These are phyloP conservation scores for Geotrichum klebahnii DNA, from an alignment of 1,139 yeast genomes.

Conservation along the genomic window DNA sequence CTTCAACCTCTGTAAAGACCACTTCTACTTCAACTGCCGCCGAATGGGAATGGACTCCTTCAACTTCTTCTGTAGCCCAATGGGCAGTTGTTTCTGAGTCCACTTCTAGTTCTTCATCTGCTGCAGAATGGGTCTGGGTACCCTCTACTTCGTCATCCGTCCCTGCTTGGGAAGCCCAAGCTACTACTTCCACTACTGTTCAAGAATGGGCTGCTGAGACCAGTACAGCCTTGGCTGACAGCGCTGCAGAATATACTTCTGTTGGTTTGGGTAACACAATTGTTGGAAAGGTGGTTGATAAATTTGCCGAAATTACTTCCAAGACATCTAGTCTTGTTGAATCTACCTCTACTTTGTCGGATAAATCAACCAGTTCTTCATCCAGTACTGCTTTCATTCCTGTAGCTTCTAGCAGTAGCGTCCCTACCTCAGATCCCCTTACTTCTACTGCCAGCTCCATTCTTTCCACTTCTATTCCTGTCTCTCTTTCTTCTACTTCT, in stretches of 20 bases:
- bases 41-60: background rate
- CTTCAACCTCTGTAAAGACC: background rate
- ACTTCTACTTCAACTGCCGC: background rate
- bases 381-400: background rate
- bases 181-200: constrained; percentile 4
- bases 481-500: background rate
- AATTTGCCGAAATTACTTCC: background rate
- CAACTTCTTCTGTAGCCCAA: background rate
- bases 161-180: background rate
- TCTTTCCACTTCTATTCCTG: constrained; percentile 1
- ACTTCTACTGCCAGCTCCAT: background rate
- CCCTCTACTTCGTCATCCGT: background rate
- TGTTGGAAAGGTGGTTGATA: background rate
- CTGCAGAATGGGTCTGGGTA: no score
- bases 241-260: background rate
- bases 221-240: background rate
- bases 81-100: background rate
- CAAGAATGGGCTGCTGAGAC: background rate
- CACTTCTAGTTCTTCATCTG: constrained; percentile 1
- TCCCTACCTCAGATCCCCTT: no score
- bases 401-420: background rate
- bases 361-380: background rate
- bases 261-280: no score
- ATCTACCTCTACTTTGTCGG: background rate
- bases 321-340: background rate